A percentile compares a stretch with the other conserved stretches of the same genome.
phyloP scores from a whole-genome alignment of 805 yeast species.

The Kuraishia piskuri region DNA sequence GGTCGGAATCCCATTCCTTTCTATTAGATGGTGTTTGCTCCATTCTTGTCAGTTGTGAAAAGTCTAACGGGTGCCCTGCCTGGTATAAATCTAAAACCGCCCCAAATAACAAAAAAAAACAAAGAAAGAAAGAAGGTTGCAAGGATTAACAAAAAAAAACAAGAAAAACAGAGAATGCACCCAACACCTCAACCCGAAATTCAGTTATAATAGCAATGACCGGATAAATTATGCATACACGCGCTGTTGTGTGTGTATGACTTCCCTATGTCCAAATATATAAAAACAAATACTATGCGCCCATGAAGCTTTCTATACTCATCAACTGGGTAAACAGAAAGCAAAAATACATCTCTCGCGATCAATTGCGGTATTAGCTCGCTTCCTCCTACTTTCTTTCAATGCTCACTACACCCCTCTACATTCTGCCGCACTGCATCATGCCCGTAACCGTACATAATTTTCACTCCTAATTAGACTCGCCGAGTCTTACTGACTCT shows the following conservation, averaged over 20 bases:
- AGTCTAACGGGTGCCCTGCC: too few species aligned
- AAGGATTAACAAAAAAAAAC: too few species aligned
- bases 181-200: too few species aligned
- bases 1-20: background rate
- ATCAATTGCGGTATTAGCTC: background rate
- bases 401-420: background rate
- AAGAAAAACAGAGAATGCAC: too few species aligned
- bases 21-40: background rate
- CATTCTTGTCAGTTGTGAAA: background rate
- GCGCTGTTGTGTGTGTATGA: too few species aligned
- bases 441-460: background rate
- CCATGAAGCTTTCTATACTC: background rate
- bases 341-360: background rate
- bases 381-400: background rate
- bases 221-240: too few species aligned
- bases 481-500: background rate
- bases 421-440: background rate
- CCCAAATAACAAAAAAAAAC: too few species aligned
- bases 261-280: too few species aligned
- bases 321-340: background rate
- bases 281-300: background rate
- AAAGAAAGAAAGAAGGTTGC: too few species aligned
- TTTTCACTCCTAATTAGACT: background rate
- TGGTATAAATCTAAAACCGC: too few species aligned
- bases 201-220: too few species aligned